phyloP scores from a whole-genome alignment of 352 stramenopile genomes.

The Phytophthora kernoviae region DNA sequence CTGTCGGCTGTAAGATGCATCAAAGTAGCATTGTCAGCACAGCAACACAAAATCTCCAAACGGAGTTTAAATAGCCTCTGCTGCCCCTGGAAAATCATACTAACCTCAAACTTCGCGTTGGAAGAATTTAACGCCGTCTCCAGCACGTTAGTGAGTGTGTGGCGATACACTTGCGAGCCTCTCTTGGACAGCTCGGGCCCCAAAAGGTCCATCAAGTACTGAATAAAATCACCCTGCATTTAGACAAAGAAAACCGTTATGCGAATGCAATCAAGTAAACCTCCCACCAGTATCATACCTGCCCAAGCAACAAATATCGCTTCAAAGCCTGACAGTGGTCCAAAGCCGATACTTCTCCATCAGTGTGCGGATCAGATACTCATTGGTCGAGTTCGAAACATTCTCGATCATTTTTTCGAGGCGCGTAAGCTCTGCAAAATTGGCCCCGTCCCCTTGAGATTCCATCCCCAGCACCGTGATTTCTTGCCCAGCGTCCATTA shows the following conservation, averaged over 20 bases:
- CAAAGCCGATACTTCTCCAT: slow-evolving; percentile 94
- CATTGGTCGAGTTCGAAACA: slow-evolving; percentile 83
- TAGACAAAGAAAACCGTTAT: slow-evolving; percentile 3
- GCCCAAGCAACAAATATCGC: slow-evolving; percentile 97
- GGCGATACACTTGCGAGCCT: slow-evolving; percentile 92
- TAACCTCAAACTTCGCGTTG: slow-evolving; percentile 95
- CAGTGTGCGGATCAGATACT: slow-evolving; percentile 92
- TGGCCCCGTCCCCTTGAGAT: slow-evolving; percentile 58
- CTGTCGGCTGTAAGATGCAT: slow-evolving; percentile 51
- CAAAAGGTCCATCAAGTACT: slow-evolving; percentile 95
- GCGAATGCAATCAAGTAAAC: neutral
- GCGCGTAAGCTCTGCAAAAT: slow-evolving; percentile 74
- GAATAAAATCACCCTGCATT: slow-evolving; percentile 95
- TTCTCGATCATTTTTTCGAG: slow-evolving; percentile 82
- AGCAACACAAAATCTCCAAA: neutral
- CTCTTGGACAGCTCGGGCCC: slow-evolving; percentile 91
- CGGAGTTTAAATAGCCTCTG: neutral
- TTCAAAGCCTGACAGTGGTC: slow-evolving; percentile 97
- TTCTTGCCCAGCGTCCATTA: slow-evolving; percentile 68
- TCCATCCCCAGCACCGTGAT: slow-evolving; percentile 47
- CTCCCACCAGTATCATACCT: slow-evolving; percentile 45
- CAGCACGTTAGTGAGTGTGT: slow-evolving; percentile 95
- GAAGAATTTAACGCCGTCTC: slow-evolving; percentile 94
- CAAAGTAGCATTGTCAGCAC: neutral
- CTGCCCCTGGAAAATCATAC: slow-evolving; percentile 4